These are phyloP conservation scores for Dispira simplex DNA, from an alignment of 192 early-diverging fungal species.

Conservation along the genomic window DNA sequence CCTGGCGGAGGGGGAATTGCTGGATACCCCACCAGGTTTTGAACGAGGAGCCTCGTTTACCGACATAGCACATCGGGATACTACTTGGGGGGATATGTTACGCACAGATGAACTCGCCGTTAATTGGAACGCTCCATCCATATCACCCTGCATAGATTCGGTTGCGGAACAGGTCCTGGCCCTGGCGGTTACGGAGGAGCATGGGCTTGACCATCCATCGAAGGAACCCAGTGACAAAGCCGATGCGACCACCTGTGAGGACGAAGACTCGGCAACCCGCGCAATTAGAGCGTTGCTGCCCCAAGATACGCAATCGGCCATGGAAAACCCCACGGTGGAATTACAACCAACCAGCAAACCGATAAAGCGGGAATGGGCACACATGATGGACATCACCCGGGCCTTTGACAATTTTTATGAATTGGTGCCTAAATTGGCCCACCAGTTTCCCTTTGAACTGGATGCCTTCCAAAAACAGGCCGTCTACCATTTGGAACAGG, in stretches of 20 bases:
- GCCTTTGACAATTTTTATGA: constrained; percentile 82
- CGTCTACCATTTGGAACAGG: constrained; percentile 88
- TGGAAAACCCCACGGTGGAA: not conserved
- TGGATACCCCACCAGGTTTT: constrained; percentile 49
- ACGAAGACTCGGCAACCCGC: not conserved
- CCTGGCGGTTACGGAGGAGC: not conserved
- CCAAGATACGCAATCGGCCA: not conserved
- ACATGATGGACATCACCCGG: constrained; percentile 75
- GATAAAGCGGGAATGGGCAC: constrained; percentile 69
- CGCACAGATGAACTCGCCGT: too few species aligned
- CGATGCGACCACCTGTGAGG: not conserved
- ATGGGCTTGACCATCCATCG: not conserved
- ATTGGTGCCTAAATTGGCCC: constrained; percentile 79
- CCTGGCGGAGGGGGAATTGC: constrained; percentile 18
- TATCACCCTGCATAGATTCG: too few species aligned
- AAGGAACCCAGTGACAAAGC: constrained; percentile 4
- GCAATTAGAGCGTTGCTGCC: not conserved
- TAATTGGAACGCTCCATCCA: too few species aligned
- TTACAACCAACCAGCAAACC: not conserved
- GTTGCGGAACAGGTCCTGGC: too few species aligned
- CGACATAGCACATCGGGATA: too few species aligned
- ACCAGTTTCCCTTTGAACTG: constrained; percentile 83
- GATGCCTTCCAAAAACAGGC: constrained; percentile 96
- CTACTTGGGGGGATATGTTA: too few species aligned
- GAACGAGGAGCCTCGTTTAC: constrained; percentile 34